Percentiles rank a stretch among this genome's conserved stretches.
These are phyloP conservation scores for Pseudogymnoascus sp. DNA, from an alignment of 2,329 filamentous ascomycete species.

Conservation along the genomic window DNA sequence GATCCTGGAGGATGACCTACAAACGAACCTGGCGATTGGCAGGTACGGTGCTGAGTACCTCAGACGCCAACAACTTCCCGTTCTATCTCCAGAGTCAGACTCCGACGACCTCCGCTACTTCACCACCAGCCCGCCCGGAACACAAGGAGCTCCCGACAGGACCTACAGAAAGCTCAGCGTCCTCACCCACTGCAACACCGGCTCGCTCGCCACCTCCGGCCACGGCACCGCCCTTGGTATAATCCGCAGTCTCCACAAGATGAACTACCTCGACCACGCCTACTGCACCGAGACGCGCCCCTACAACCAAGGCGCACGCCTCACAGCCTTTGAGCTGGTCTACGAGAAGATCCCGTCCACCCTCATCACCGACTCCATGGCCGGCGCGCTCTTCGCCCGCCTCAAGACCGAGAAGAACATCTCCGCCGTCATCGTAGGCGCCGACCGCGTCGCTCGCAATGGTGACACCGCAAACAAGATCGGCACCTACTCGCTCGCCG, in stretches of 20 bases:
- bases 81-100: constrained; percentile 18
- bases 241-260: constrained; percentile 70
- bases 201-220: constrained; percentile 92
- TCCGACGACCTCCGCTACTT: constrained; percentile 25
- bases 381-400: constrained; percentile 68
- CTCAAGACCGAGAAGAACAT: constrained; percentile 59
- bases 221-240: constrained; percentile 94
- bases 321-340: constrained; percentile 95
- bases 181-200: constrained; percentile 96
- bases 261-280: constrained; percentile 64
- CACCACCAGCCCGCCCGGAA: constrained; percentile 31
- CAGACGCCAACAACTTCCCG: constrained; percentile 27
- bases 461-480: constrained; percentile 99
- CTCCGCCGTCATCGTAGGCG: constrained; percentile 83
- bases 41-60: constrained; percentile 80
- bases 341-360: constrained; percentile 88
- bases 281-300: constrained; percentile 96
- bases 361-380: constrained; percentile 94
- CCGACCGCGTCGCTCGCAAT: constrained; percentile 90
- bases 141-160: constrained; percentile 35
- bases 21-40: constrained; percentile 82
- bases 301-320: constrained; percentile 92
- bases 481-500: constrained; percentile 85
- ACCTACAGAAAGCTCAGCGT: constrained; percentile 61
- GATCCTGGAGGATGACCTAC: constrained; percentile 79